phyloP scores from a whole-genome alignment of 441 rosid genomes.

The Gossypium davidsonii region DNA sequence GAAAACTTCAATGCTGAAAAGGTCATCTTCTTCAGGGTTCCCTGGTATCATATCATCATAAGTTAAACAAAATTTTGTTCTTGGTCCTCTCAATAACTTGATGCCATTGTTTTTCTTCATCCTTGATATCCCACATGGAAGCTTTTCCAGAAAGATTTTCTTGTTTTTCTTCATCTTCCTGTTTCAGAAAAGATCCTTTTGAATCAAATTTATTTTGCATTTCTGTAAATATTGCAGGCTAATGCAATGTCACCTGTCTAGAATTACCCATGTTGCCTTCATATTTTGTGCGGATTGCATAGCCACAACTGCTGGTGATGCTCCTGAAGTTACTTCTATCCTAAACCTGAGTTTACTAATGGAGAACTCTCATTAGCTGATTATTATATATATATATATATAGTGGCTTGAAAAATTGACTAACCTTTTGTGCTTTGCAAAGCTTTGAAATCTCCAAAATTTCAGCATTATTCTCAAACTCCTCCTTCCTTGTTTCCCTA shows the following conservation, averaged over 20 bases:
- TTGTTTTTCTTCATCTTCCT: conserved; percentile 44
- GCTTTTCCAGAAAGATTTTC: conserved; percentile 32
- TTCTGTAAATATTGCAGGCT: background rate
- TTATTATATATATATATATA: background rate
- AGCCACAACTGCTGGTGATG: conserved; percentile 31
- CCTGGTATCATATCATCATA: conserved; percentile 35
- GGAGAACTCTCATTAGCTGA: background rate
- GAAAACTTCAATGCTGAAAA: conserved; percentile 33
- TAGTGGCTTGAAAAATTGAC: background rate
- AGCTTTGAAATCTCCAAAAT: conserved; percentile 28
- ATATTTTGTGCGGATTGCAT: conserved; percentile 27
- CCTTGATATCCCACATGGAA: conserved; percentile 40
- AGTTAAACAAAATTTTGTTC: background rate
- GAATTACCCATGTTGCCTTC: conserved; percentile 36
- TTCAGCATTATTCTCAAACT: conserved; percentile 27
- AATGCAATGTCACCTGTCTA: conserved; percentile 36
- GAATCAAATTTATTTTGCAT: background rate
- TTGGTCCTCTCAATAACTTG: conserved; percentile 33
- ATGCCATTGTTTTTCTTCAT: conserved; percentile 32
- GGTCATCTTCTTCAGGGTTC: conserved; percentile 26
- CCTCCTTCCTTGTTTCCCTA: conserved; percentile 21
- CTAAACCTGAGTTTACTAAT: conserved; percentile 24
- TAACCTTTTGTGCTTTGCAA: conserved; percentile 25
- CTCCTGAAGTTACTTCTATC: conserved; percentile 31
- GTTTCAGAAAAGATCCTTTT: background rate